Evolutionary conservation across 257 asterid genomes (phyloP), one percentile per base, ranked within the genome.

Genomic region (Primulina tabacum): DNA sequence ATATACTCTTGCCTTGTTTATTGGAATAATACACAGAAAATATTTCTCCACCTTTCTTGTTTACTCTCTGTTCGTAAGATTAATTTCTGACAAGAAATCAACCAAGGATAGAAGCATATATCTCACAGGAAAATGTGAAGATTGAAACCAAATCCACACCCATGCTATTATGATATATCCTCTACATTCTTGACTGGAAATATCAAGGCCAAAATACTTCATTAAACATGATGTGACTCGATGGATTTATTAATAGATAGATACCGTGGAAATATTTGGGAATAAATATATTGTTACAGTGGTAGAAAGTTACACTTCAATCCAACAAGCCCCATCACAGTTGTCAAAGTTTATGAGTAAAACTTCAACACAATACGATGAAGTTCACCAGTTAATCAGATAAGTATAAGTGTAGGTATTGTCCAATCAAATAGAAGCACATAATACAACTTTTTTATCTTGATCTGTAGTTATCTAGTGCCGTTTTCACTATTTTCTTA

Each of bases 121-220:
- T 63, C 60, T 63, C 62, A 63, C 32, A 71, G 58, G 63, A 58
- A 63, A 71, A 63, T 55, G 59, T 43, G 40, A 35, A 11, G 30
- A 43, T 24, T 40, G 10, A 38, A 67, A 34, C 20, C 30, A 38
- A 24, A 21, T 55, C 60, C 68, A 70, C 62, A 26, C 24, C 18
- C 67, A 56, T n/a, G 64, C 16, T 60, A 43, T 37, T 32, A 21
- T 34, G 58, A 55, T 53, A 60, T 28, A 74, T 60, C 57, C 34
- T 62, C 18, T 62, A 34, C 67, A 6, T 30, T 29, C 59, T 55
- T 30, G 50, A 72, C 20, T 34, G 8, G 60, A 47, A 62, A 52
- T 52, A 57, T 26, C 43, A 24, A 38, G 64, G 34, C 43, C 11
- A 63, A 21, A 40, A 52, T 47, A 43, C 57, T 50, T 16, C 7